These are phyloP conservation scores for Neoboletus brunneissimus DNA, from an alignment of 768 basidiomycete species.

Conservation along the genomic window DNA sequence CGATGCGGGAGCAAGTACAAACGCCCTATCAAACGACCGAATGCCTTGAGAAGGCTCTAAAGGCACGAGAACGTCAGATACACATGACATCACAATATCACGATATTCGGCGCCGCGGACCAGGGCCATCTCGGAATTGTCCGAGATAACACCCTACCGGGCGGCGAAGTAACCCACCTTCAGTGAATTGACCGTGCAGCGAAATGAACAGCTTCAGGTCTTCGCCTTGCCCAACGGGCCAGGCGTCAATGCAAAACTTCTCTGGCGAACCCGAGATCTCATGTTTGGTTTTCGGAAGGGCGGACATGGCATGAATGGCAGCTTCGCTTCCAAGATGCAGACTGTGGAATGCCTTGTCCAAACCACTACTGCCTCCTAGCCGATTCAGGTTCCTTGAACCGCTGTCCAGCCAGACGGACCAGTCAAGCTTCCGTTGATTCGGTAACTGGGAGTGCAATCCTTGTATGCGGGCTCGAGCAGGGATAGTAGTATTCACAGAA, in stretches of 20 bases:
- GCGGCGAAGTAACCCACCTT: conserved; percentile 56
- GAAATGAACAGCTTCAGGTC: conserved; percentile 58
- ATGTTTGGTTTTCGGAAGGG: conserved; percentile 77
- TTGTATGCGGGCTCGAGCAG: conserved; percentile 70
- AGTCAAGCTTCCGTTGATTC: conserved; percentile 79
- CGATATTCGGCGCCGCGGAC: conserved; percentile 1
- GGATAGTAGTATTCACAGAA: conserved; percentile 80
- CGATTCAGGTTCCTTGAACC: conserved; percentile 78
- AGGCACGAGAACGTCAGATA: conserved; percentile 19
- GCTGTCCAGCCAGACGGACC: conserved; percentile 64
- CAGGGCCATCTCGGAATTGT: conserved; percentile 7
- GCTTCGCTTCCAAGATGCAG: conserved; percentile 71
- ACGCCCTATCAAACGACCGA: conserved; percentile 91
- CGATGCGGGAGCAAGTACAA: conserved; percentile 78
- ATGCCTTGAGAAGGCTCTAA: conserved; percentile 71
- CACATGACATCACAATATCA: conserved; percentile 13
- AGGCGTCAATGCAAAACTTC: conserved; percentile 86
- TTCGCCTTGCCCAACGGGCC: conserved; percentile 67
- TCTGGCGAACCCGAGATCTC: conserved; percentile 74
- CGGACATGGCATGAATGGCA: conserved; percentile 54
- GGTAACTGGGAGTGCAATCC: conserved; percentile 69
- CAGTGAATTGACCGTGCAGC: conserved; percentile 88
- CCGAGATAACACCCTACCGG: conserved; percentile 6
- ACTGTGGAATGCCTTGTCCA: conserved; percentile 60
- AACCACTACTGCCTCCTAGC: conserved; percentile 56